These are phyloP conservation scores for Cornus florida DNA, from an alignment of 148 eudicot species.

Conservation along the genomic window DNA sequence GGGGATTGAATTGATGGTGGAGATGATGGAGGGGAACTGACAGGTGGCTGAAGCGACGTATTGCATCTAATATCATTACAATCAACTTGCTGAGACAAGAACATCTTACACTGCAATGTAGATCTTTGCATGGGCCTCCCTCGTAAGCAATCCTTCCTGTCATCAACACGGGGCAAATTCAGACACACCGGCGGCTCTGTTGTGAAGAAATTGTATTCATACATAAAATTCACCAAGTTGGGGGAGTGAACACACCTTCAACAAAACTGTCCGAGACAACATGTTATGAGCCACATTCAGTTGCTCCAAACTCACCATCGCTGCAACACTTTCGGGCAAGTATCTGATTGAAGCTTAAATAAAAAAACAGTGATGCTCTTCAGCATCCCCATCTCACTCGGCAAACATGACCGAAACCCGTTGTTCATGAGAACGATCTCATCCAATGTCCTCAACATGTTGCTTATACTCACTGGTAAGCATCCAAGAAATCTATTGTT, in stretches of 20 bases:
- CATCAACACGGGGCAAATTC: constrained; percentile 5
- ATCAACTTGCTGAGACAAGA: constrained; percentile 11
- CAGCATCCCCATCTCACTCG: constrained; percentile 12
- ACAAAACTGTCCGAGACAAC: constrained; percentile 10
- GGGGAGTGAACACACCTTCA: constrained; percentile 8
- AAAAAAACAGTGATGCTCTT: constrained; percentile 24
- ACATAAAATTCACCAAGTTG: background rate
- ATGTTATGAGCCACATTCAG: constrained; percentile 19
- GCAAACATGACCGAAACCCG: constrained; percentile 19
- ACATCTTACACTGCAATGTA: constrained; percentile 15
- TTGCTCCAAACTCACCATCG: constrained; percentile 16
- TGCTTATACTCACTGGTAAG: constrained; percentile 16
- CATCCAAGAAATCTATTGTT: constrained; percentile 20
- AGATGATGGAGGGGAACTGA: background rate
- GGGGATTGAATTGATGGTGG: background rate
- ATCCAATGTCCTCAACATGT: constrained; percentile 17
- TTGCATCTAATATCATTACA: constrained; percentile 17
- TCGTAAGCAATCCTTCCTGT: constrained; percentile 19
- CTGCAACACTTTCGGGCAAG: constrained; percentile 7
- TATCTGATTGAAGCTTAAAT: constrained; percentile 13
- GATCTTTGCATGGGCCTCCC: constrained; percentile 18
- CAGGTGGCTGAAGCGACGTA: background rate
- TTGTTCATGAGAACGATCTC: constrained; percentile 20
- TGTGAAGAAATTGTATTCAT: constrained; percentile 19
- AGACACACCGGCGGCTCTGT: constrained; percentile 4